phyloP scores from a whole-genome alignment of 805 yeast genomes.

The Naumovozyma dairenensis region DNA sequence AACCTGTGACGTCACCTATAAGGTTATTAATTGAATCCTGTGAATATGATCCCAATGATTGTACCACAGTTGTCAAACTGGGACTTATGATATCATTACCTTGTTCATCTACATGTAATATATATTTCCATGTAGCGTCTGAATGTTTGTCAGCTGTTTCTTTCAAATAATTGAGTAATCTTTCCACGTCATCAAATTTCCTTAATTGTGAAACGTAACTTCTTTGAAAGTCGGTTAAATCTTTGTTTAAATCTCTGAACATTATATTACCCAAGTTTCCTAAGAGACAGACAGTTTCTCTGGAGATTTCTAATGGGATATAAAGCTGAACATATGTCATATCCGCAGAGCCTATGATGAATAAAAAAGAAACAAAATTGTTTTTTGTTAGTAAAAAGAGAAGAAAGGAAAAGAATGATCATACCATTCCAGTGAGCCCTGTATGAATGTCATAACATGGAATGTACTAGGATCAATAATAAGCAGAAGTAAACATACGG shows the following conservation, averaged over 20 bases:
- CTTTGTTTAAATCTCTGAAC: slow-evolving; percentile 77
- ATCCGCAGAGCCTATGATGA: slow-evolving; percentile 63
- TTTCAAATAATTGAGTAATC: slow-evolving; percentile 52
- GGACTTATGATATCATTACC: slow-evolving; percentile 17
- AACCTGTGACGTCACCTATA: slow-evolving; percentile 46
- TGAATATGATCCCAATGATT: slow-evolving; percentile 21
- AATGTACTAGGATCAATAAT: slow-evolving; percentile 17
- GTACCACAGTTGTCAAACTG: slow-evolving; percentile 10
- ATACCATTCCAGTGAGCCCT: not conserved
- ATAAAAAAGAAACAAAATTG: slow-evolving; percentile 23
- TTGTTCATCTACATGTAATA: slow-evolving; percentile 25
- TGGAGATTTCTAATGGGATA: slow-evolving; percentile 71
- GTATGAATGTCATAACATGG: no score
- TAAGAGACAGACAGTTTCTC: slow-evolving; percentile 71
- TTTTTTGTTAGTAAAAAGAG: slow-evolving; percentile 3
- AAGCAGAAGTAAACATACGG: slow-evolving; percentile 14
- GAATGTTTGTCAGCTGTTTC: slow-evolving; percentile 39
- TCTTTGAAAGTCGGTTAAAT: slow-evolving; percentile 80
- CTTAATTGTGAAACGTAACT: slow-evolving; percentile 82
- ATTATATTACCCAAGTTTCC: slow-evolving; percentile 84
- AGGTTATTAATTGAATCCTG: slow-evolving; percentile 46
- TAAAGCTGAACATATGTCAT: slow-evolving; percentile 91
- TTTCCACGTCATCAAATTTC: slow-evolving; percentile 67
- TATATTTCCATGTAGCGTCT: slow-evolving; percentile 28
- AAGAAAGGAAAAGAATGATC: not conserved